phyloP scores from a whole-genome alignment of 768 basidiomycete genomes.

The Leucocoprinus sp. region DNA sequence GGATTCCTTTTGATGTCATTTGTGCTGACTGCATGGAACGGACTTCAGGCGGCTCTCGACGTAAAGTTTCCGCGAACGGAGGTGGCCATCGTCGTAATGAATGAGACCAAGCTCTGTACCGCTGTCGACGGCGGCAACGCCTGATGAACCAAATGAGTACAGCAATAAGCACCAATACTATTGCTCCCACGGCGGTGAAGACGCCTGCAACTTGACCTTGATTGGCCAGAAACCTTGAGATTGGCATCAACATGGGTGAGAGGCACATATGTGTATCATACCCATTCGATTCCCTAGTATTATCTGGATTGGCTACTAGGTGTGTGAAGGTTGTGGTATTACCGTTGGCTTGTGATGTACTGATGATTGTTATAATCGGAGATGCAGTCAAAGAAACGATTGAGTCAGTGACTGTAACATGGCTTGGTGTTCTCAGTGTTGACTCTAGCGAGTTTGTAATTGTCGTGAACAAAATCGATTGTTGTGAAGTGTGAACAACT shows the following conservation, averaged over 20 bases:
- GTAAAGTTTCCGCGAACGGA: slow-evolving; percentile 8
- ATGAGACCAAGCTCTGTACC: slow-evolving; percentile 28
- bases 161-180: slow-evolving; percentile 36
- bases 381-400: slow-evolving; percentile 32
- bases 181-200: slow-evolving; percentile 62
- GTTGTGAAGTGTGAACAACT: slow-evolving; percentile 8
- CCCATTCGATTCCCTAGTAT: background rate
- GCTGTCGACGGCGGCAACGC: slow-evolving; percentile 31
- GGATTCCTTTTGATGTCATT: slow-evolving; percentile 18
- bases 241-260: background rate
- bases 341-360: slow-evolving; percentile 37
- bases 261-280: background rate
- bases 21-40: slow-evolving; percentile 23
- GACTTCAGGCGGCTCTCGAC: slow-evolving; percentile 3
- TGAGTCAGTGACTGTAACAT: slow-evolving; percentile 31
- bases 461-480: slow-evolving; percentile 17
- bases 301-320: slow-evolving; percentile 38
- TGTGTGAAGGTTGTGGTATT: slow-evolving; percentile 40
- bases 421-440: slow-evolving; percentile 35
- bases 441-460: slow-evolving; percentile 32
- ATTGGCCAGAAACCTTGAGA: slow-evolving; percentile 52
- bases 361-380: slow-evolving; percentile 36
- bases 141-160: slow-evolving; percentile 36
- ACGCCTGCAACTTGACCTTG: slow-evolving; percentile 63
- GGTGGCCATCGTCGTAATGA: slow-evolving; percentile 27